A percentile compares a stretch with the other conserved stretches of the same genome.
phyloP scores from a whole-genome alignment of 768 basidiomycete species.

The Boletellus sp. region DNA sequence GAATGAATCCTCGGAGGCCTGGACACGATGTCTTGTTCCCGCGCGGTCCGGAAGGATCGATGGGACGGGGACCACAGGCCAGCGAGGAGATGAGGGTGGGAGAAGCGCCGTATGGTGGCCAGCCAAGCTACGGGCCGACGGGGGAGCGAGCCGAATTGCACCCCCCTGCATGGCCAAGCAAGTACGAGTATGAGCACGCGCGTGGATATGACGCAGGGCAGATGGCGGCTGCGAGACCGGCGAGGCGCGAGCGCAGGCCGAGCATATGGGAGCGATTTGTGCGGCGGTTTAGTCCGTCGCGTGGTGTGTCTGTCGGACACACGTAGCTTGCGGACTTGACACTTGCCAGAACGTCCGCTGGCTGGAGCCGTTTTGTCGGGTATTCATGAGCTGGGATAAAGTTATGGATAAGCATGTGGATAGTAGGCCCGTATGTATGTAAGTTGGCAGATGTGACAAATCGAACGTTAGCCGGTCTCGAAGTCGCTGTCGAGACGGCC shows the following conservation, averaged over 20 bases:
- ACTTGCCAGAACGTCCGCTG: not conserved
- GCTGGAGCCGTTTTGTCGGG: not conserved
- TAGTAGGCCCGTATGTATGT: not conserved
- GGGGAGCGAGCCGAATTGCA: constrained; percentile 6
- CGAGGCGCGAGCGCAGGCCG: constrained; percentile 16
- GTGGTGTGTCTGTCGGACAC: constrained; percentile 15
- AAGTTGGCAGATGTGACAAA: no score
- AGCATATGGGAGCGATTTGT: constrained; percentile 27
- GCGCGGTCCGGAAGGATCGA: not conserved
- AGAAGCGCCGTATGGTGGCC: constrained; percentile 4
- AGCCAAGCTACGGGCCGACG: constrained; percentile 2
- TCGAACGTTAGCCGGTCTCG: no score
- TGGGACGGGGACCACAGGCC: constrained; percentile 6
- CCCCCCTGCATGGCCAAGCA: not conserved
- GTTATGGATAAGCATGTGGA: not conserved
- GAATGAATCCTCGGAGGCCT: constrained; percentile 17
- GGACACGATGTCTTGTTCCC: constrained; percentile 9
- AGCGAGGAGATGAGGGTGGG: constrained; percentile 11
- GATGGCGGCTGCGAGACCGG: not conserved
- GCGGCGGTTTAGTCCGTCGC: constrained; percentile 22
- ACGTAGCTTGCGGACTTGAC: constrained; percentile 7
- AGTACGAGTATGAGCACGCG: constrained; percentile 7
- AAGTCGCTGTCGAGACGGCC: no score
- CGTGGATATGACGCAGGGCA: not conserved
- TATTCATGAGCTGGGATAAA: not conserved